These are phyloP conservation scores for Nicotiana undulata DNA, from an alignment of 257 asterid species.

Conservation along the genomic window DNA sequence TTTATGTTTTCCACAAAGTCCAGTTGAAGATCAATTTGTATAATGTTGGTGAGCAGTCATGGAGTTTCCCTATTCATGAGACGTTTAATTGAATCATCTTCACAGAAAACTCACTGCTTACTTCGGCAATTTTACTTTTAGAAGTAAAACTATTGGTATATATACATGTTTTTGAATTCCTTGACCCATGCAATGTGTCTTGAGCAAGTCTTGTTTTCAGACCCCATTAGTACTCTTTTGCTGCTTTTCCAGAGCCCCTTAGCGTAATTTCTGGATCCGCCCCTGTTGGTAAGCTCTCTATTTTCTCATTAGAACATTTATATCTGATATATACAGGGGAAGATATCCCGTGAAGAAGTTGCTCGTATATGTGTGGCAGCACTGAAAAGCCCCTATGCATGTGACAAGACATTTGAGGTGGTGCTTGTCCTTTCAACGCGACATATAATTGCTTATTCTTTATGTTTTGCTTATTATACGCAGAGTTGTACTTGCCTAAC, in stretches of 20 bases:
- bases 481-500: background rate
- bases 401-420: constrained; percentile 94
- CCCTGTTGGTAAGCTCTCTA: background rate
- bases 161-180: background rate
- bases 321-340: constrained; percentile 44
- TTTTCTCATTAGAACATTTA: background rate
- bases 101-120: background rate
- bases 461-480: background rate
- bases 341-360: constrained; percentile 85
- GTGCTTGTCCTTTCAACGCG: background rate
- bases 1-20: background rate
- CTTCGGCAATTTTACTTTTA: background rate
- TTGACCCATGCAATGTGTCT: background rate
- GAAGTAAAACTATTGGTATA: too few relatives aligned
- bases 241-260: too few relatives aligned
- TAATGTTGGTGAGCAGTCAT: background rate
- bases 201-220: background rate
- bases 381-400: constrained; percentile 72
- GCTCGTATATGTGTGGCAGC: constrained; percentile 91
- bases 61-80: background rate
- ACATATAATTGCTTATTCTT: background rate
- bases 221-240: background rate
- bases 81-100: background rate
- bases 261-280: background rate
- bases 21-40: background rate